Evolutionary conservation across 371 early-diverging fungal genomes (phyloP).

Genomic region (Zopfochytrium polystomum): DNA sequence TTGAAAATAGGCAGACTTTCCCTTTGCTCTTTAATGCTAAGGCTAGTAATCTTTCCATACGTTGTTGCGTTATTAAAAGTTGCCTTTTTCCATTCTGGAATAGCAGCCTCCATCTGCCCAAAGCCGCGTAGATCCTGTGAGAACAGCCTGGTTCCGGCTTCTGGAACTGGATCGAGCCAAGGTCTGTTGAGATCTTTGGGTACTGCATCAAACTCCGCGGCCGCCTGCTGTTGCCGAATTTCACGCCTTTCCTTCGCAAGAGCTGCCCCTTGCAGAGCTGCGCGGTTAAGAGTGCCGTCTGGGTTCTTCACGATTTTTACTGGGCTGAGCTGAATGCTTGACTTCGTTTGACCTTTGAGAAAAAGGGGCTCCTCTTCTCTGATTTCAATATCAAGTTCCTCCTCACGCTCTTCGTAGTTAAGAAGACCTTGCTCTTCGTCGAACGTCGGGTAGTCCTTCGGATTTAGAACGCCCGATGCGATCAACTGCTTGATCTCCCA

Average conservation of each 20-base stretch:
- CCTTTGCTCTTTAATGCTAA: conserved; percentile 90
- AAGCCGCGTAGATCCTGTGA: conserved; percentile 78
- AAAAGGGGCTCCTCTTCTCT: conserved; percentile 93
- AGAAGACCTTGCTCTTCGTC: conserved; percentile 74
- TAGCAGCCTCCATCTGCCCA: conserved; percentile 38
- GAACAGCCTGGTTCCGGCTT: conserved; percentile 79
- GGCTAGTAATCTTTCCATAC: conserved; percentile 83
- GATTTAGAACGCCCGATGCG: conserved; percentile 86
- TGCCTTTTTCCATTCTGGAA: conserved; percentile 93
- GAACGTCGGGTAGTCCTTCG: conserved; percentile 80
- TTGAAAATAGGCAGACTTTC: conserved; percentile 87
- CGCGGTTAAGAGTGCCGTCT: conserved; percentile 93
- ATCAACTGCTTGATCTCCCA: conserved; percentile 97
- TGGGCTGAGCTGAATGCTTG: conserved; percentile 83
- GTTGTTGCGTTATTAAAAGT: conserved; percentile 85
- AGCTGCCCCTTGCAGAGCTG: conserved; percentile 88
- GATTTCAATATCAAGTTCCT: conserved; percentile 95
- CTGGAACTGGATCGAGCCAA: conserved; percentile 95
- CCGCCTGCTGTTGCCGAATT: conserved; percentile 73
- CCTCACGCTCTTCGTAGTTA: conserved; percentile 83
- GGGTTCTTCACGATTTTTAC: conserved; percentile 96
- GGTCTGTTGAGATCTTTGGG: conserved; percentile 82
- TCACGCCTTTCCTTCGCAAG: conserved; percentile 93
- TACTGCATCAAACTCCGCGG: conserved; percentile 83
- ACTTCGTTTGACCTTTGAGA: conserved; percentile 85